These are phyloP conservation scores for Triticum monococcum DNA, from an alignment of 176 grass and related monocot species.

Conservation along the genomic window DNA sequence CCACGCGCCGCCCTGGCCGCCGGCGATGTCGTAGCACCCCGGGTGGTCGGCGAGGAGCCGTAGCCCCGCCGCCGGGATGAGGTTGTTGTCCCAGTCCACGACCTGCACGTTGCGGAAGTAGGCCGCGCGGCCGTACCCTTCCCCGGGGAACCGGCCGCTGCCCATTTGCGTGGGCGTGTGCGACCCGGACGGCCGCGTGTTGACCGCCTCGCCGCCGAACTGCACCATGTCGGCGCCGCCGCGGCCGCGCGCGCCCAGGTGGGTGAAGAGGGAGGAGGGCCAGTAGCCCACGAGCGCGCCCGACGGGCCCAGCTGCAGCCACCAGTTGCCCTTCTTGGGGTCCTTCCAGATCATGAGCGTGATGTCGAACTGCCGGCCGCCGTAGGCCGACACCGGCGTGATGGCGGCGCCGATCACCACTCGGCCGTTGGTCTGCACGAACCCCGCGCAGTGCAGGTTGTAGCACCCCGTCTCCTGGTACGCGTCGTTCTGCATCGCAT, in stretches of 20 bases:
- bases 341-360: slow-evolving; percentile 89
- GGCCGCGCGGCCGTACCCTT: slow-evolving; percentile 60
- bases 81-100: slow-evolving; percentile 84
- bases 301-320: slow-evolving; percentile 62
- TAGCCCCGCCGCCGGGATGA: slow-evolving; percentile 57
- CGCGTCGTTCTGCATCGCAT: slow-evolving; percentile 59
- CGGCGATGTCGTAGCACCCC: slow-evolving; percentile 66
- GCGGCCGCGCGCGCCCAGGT: slow-evolving; percentile 46
- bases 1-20: slow-evolving; percentile 58
- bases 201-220: slow-evolving; percentile 85
- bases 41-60: slow-evolving; percentile 69
- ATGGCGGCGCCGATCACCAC: slow-evolving; percentile 80
- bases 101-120: slow-evolving; percentile 73
- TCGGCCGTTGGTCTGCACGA: slow-evolving; percentile 74
- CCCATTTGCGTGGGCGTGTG: slow-evolving; percentile 94
- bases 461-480: slow-evolving; percentile 92
- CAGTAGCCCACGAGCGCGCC: slow-evolving; percentile 73
- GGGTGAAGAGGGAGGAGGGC: slow-evolving; percentile 77
- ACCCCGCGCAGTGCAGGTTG: slow-evolving; percentile 85
- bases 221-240: slow-evolving; percentile 76
- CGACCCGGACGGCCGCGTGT: slow-evolving; percentile 49
- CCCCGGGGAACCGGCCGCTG: slow-evolving; percentile 57
- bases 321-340: slow-evolving; percentile 82
- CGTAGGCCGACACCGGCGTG: slow-evolving; percentile 50
- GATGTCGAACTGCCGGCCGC: slow-evolving; percentile 66